Evolutionary conservation across 176 grass and related monocot species (phyloP).

Genomic region (Puya raimondii): DNA sequence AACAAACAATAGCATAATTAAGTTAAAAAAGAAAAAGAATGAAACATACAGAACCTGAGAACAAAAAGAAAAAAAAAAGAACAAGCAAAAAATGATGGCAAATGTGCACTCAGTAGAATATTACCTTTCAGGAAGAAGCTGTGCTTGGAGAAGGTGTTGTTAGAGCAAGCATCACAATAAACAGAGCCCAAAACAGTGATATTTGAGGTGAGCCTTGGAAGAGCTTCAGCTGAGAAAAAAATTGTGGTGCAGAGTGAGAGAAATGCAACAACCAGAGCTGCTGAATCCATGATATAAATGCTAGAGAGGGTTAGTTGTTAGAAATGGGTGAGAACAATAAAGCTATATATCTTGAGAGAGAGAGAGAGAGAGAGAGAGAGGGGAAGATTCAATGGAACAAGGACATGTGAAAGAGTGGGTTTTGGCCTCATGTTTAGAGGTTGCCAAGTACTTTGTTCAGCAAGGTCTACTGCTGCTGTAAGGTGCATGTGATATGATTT

Average conservation of each 20-base stretch:
- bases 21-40: neutral
- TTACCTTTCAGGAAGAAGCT: conserved; percentile 98
- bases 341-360: neutral
- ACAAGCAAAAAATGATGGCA: neutral
- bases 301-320: neutral
- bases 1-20: neutral
- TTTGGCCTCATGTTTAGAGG: neutral
- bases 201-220: conserved; percentile 40
- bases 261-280: conserved; percentile 15
- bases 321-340: neutral
- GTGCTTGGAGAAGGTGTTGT: conserved; percentile 90
- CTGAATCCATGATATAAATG: conserved; percentile 17
- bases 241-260: conserved; percentile 5
- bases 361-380: neutral
- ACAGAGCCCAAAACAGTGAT: conserved; percentile 93
- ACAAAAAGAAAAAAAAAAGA: neutral
- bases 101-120: neutral
- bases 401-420: neutral
- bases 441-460: neutral
- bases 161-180: conserved; percentile 86
- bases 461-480: neutral
- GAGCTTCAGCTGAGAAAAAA: conserved; percentile 28
- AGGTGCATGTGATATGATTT: neutral
- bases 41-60: conserved; percentile 1
- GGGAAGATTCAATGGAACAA: neutral